phyloP scores from a whole-genome alignment of 2,329 filamentous ascomycete species.

The Cryphonectria japonica region DNA sequence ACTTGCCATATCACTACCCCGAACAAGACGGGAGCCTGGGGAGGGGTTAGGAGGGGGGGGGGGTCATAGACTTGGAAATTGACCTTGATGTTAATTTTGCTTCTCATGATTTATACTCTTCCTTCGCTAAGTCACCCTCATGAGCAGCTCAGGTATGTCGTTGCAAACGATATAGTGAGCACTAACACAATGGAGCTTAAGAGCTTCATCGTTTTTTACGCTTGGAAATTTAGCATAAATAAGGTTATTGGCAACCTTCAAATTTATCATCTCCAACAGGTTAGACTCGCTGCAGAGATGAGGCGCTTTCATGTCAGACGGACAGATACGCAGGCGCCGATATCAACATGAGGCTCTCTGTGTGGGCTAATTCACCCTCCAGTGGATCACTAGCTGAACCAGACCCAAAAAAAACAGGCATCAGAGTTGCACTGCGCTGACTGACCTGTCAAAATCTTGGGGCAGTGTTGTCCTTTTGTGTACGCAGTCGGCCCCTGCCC shows the following conservation, averaged over 20 bases:
- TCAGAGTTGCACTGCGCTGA: neutral
- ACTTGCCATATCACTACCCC: neutral
- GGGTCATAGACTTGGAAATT: neutral
- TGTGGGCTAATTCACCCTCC: neutral
- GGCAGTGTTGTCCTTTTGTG: neutral
- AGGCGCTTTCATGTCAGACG: conserved; percentile 2
- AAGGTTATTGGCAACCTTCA: neutral
- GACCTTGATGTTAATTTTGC: neutral
- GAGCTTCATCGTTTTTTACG: neutral
- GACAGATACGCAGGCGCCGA: neutral
- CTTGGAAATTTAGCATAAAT: neutral
- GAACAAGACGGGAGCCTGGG: neutral
- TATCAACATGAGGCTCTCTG: neutral
- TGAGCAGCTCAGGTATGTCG: neutral
- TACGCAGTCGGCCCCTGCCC: neutral
- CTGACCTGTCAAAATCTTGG: neutral
- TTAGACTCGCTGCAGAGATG: neutral
- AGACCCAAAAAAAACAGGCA: neutral
- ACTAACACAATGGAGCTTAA: neutral
- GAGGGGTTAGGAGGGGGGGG: too few species aligned
- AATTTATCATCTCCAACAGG: neutral
- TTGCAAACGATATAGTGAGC: neutral
- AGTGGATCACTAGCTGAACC: neutral
- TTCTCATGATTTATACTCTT: neutral
- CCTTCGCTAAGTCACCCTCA: neutral